Percentiles rank a stretch among this genome's conserved stretches.
phyloP scores from a whole-genome alignment of 1,139 yeast genomes.

The Pichia terricola region DNA sequence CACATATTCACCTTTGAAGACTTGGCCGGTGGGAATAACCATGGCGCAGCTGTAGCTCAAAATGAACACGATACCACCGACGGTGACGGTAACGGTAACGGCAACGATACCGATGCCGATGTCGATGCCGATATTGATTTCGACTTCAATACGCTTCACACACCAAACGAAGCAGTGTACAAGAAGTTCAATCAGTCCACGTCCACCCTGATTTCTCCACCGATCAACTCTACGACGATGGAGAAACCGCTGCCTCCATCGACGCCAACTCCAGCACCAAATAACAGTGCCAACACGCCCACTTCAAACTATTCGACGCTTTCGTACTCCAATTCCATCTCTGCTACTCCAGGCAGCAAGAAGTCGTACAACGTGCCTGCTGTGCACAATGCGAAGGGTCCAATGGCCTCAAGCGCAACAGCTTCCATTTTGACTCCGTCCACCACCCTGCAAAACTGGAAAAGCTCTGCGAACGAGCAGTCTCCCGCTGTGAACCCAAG shows the following conservation, averaged over 20 bases:
- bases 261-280: no score
- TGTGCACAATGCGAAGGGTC: no score
- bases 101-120: background rate
- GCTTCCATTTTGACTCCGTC: background rate
- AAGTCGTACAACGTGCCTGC: no score
- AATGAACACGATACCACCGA: background rate
- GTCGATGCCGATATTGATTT: slow-evolving; percentile 3
- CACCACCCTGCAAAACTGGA: background rate
- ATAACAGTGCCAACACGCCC: no score
- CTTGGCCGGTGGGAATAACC: background rate
- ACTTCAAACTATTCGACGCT: no score
- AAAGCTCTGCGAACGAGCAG: background rate
- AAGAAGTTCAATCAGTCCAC: slow-evolving; percentile 8
- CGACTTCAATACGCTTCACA: slow-evolving; percentile 2
- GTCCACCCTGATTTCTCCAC: no score
- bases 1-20: slow-evolving; percentile 4
- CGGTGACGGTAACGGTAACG: background rate
- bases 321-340: no score
- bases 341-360: no score
- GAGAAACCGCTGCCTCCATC: no score
- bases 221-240: no score
- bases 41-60: background rate
- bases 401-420: background rate
- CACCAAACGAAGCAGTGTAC: slow-evolving; percentile 13
- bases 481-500: background rate